These are phyloP conservation scores for Polyplosphaeria fusca DNA, from an alignment of 495 filamentous ascomycete genomes.

Conservation along the genomic window DNA sequence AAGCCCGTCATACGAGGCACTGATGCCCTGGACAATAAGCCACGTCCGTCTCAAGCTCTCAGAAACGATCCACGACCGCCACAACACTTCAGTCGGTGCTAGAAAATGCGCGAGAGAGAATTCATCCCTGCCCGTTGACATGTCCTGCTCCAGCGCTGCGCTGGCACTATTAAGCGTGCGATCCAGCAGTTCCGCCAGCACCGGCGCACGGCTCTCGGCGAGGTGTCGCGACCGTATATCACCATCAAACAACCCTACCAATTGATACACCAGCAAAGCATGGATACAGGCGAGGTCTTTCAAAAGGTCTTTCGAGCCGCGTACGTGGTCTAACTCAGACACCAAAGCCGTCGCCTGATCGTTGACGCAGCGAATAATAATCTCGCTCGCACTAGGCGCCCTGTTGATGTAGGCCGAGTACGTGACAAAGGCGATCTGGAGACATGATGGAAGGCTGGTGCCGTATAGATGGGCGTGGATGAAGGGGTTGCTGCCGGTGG, in stretches of 20 bases:
- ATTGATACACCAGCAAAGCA: constrained; percentile 1
- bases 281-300: constrained; percentile 1
- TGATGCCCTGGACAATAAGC: neutral
- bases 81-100: neutral
- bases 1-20: constrained; percentile 1
- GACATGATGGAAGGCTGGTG: neutral
- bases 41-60: constrained; percentile 7
- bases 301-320: neutral
- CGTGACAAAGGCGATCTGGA: constrained; percentile 2
- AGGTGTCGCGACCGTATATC: constrained; percentile 6
- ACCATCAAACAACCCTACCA: constrained; percentile 3
- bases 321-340: neutral
- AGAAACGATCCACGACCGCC: constrained; percentile 1
- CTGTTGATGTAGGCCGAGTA: constrained; percentile 1
- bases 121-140: neutral
- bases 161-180: neutral
- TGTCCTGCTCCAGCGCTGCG: neutral
- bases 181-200: constrained; percentile 5
- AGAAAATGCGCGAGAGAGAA: neutral
- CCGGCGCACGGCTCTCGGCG: neutral
- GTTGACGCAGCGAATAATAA: constrained; percentile 1
- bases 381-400: neutral
- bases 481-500: constrained; percentile 5
- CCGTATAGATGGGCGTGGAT: constrained; percentile 4
- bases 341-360: constrained; percentile 3